These are phyloP conservation scores for Coffea humblotiana DNA, from an alignment of 305 asterid species.

Conservation along the genomic window DNA sequence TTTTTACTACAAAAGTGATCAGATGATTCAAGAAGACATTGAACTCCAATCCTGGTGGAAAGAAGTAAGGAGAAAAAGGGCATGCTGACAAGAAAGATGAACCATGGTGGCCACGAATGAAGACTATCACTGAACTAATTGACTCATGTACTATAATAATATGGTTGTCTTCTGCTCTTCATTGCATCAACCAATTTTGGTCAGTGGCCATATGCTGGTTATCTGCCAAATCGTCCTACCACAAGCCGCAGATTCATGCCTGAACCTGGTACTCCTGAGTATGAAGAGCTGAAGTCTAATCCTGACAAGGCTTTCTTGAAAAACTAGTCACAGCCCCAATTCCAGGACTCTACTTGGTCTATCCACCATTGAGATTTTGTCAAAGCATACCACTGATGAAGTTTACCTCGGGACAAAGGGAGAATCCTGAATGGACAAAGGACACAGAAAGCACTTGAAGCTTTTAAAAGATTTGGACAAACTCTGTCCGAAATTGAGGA, in stretches of 20 bases:
- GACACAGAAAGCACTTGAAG: conserved; percentile 49
- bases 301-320: conserved; percentile 68
- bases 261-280: conserved; percentile 52
- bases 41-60: conserved; percentile 92
- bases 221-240: conserved; percentile 68
- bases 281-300: conserved; percentile 54
- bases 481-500: conserved; percentile 55
- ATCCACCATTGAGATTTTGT: conserved; percentile 68
- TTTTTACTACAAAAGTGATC: conserved; percentile 58
- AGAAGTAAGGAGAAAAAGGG: conserved; percentile 69
- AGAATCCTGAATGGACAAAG: conserved; percentile 70
- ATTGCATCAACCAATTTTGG: conserved; percentile 88
- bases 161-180: conserved; percentile 89
- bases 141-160: conserved; percentile 68
- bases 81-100: conserved; percentile 79
- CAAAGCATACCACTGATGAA: conserved; percentile 79
- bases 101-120: conserved; percentile 82
- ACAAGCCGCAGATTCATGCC: conserved; percentile 78
- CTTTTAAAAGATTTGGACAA: conserved; percentile 54
- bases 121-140: conserved; percentile 48
- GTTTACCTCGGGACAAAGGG: conserved; percentile 77
- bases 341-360: conserved; percentile 68
- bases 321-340: conserved; percentile 72
- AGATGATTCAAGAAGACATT: conserved; percentile 40
- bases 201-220: conserved; percentile 79